Conservation (phyloP, 2,329 filamentous ascomycete genomes). For the Colletotrichum sp. region DNA sequence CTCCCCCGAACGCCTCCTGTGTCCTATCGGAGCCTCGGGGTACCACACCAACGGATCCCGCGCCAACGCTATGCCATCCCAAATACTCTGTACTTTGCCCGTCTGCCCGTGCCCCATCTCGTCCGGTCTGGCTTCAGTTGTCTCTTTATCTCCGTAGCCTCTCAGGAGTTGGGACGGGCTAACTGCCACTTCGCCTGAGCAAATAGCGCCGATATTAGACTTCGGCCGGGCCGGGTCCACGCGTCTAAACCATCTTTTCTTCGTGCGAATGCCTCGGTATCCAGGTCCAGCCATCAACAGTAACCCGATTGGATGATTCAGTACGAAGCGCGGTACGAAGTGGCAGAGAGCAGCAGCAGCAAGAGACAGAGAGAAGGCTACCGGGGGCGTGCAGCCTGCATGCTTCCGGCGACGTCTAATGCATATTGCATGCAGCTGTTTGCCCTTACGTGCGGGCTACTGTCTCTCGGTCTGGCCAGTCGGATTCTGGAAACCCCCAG, state of each 20-base stretch:
- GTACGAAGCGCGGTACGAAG: background rate
- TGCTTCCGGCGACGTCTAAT: background rate
- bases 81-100: background rate
- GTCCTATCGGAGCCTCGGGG: background rate
- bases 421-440: background rate
- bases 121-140: background rate
- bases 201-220: conserved; percentile 1
- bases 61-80: background rate
- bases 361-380: background rate
- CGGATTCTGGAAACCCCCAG: background rate
- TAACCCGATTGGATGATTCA: background rate
- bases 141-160: background rate
- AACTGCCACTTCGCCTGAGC: background rate
- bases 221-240: conserved; percentile 15
- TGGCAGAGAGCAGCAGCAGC: background rate
- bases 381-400: background rate
- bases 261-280: background rate
- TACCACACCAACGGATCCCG: conserved; percentile 2
- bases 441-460: background rate
- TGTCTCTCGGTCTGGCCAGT: background rate
- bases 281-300: background rate
- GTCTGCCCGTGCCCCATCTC: background rate
- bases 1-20: background rate
- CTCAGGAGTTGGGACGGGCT: background rate
- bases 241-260: background rate